A percentile compares a stretch with the other conserved stretches of the same genome.
Evolutionary conservation across 768 basidiomycete species (phyloP).

Genomic region (Boletus rubropictus): DNA sequence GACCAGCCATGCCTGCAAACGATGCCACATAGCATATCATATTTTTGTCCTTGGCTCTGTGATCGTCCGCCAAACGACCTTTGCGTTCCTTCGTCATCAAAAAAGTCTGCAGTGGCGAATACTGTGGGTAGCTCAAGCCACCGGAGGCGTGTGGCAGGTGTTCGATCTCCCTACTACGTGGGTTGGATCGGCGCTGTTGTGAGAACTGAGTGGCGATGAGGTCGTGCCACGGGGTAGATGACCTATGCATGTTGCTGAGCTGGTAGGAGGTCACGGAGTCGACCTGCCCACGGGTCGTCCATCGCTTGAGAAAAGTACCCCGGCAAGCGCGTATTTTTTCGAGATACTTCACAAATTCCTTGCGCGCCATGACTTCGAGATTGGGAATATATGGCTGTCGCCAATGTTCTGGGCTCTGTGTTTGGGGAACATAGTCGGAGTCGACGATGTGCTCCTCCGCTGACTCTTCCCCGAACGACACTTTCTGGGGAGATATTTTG

Average conservation of each 20-base stretch:
- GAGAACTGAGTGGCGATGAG: constrained; percentile 15
- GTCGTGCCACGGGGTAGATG: constrained; percentile 25
- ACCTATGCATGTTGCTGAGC: constrained; percentile 19
- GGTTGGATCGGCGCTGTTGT: constrained; percentile 21
- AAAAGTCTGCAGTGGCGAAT: constrained; percentile 48
- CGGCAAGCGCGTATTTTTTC: constrained; percentile 51
- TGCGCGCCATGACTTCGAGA: constrained; percentile 53
- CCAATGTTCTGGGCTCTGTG: constrained; percentile 14
- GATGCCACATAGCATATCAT: constrained; percentile 23
- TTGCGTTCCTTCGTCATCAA: constrained; percentile 48
- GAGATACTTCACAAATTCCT: constrained; percentile 56
- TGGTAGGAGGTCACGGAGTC: constrained; percentile 26
- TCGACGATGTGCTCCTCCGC: constrained; percentile 21
- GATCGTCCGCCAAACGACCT: constrained; percentile 49
- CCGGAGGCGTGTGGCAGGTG: constrained; percentile 60
- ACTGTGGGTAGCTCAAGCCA: constrained; percentile 55
- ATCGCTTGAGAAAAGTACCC: constrained; percentile 48
- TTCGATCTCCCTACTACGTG: constrained; percentile 40
- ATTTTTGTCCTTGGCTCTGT: constrained; percentile 9
- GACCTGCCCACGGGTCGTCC: constrained; percentile 12
- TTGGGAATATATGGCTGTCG: constrained; percentile 40
- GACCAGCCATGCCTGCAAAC: constrained; percentile 28
- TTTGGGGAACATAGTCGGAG: constrained; percentile 23
- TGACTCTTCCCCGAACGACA: constrained; percentile 9
- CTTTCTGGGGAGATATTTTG: constrained; percentile 14